Evolutionary conservation across 352 stramenopile genomes (phyloP).

Genomic region (Globisporangium cederbergense): DNA sequence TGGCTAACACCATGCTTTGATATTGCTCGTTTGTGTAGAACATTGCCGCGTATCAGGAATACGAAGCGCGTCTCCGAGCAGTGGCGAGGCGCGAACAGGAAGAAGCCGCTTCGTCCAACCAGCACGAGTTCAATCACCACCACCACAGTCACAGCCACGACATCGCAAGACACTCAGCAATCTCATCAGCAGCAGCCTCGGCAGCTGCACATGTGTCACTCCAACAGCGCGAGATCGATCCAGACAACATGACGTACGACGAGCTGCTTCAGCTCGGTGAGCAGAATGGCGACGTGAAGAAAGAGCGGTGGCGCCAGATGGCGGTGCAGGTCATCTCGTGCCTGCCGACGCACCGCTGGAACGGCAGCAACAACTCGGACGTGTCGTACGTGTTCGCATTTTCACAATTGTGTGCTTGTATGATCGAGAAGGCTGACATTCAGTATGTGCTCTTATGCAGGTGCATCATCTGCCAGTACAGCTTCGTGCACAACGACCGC

Average conservation of each 20-base stretch:
- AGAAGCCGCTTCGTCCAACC: conserved; percentile 3
- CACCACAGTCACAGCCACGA: background rate
- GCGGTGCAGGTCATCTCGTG: conserved; percentile 60
- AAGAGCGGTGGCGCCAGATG: conserved; percentile 63
- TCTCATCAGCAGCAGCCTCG: background rate
- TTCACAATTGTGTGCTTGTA: too few species aligned
- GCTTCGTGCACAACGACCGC: conserved; percentile 48
- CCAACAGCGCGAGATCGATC: conserved; percentile 38
- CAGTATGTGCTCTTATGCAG: conserved; percentile 18
- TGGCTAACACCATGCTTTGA: background rate
- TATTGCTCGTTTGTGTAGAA: conserved; percentile 30
- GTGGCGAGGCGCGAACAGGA: conserved; percentile 18
- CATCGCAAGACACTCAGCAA: background rate
- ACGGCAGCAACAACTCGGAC: conserved; percentile 30
- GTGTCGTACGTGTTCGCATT: conserved; percentile 46
- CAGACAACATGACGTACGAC: conserved; percentile 82
- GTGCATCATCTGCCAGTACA: conserved; percentile 75
- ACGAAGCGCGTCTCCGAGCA: conserved; percentile 35
- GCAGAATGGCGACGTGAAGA: conserved; percentile 69
- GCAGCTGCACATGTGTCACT: conserved; percentile 3
- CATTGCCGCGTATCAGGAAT: conserved; percentile 65
- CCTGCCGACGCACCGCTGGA: conserved; percentile 64
- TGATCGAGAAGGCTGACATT: conserved; percentile 2
- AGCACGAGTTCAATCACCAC: conserved; percentile 4
- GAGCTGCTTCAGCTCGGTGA: conserved; percentile 69